Conservation (phyloP, 306 rosid genomes). For the Heteromeles arbutifolia region DNA sequence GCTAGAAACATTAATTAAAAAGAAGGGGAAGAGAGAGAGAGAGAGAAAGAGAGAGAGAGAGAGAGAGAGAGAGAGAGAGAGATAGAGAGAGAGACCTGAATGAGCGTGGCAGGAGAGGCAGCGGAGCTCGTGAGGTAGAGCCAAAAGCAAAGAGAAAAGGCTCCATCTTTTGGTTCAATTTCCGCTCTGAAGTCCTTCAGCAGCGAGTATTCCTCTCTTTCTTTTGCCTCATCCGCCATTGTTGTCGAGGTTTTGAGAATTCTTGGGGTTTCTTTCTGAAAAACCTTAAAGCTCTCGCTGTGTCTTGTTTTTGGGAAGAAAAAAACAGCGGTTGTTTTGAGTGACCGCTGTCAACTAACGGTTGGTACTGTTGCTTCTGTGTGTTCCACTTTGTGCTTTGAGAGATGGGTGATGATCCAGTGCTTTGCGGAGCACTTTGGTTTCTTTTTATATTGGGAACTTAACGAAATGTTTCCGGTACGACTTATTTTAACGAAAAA, state of each 20-base stretch:
- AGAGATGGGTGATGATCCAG: background rate
- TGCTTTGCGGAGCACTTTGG: background rate
- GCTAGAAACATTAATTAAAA: background rate
- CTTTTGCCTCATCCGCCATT: conserved; percentile 41
- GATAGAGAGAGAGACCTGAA: conserved; percentile 46
- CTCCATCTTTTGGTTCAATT: conserved; percentile 44
- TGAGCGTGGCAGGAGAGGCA: conserved; percentile 56
- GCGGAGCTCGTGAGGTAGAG: conserved; percentile 51
- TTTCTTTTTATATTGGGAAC: too few relatives aligned
- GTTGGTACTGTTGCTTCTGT: conserved; percentile 20
- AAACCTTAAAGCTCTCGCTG: background rate
- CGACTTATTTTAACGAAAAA: too few relatives aligned
- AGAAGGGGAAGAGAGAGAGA: background rate
- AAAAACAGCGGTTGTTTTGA: background rate
- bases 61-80: conserved; percentile 47
- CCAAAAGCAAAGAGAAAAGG: conserved; percentile 76
- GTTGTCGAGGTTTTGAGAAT: background rate
- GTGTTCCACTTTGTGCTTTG: background rate
- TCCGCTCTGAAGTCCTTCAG: conserved; percentile 57
- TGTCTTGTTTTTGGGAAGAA: background rate
- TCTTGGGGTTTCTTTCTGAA: background rate
- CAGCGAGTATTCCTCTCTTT: conserved; percentile 30
- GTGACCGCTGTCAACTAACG: conserved; percentile 40
- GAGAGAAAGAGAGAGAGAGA: conserved; percentile 19
- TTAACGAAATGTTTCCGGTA: too few relatives aligned